Conservation (phyloP, 495 filamentous ascomycete species). For the Bathelium albidoporum region DNA sequence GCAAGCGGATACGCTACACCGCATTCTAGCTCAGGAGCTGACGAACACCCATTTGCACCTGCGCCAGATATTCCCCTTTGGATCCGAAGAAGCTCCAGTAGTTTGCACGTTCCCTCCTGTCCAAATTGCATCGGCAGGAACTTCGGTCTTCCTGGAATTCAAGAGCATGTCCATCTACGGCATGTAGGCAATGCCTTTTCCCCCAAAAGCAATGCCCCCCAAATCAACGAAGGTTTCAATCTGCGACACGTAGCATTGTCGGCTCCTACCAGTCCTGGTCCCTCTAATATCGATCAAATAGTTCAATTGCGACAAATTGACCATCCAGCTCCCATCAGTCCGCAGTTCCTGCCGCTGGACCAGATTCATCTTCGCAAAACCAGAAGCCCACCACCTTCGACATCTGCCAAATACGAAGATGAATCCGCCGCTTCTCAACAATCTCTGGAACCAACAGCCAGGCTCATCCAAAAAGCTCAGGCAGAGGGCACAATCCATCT, state of each 20-base stretch:
- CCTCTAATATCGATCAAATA: background rate
- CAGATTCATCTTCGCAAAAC: background rate
- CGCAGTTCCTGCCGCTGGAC: background rate
- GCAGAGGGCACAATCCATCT: background rate
- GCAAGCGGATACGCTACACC: background rate
- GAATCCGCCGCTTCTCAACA: background rate
- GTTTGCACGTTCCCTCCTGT: background rate
- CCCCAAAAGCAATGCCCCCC: background rate
- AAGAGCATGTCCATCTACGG: background rate
- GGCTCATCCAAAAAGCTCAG: background rate
- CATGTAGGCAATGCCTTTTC: background rate
- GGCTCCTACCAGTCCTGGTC: background rate
- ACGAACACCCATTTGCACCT: background rate
- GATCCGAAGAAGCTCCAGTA: background rate
- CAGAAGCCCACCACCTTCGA: background rate
- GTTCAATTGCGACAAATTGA: background rate
- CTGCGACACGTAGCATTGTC: background rate
- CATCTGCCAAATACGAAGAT: too few species aligned
- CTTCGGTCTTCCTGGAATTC: background rate
- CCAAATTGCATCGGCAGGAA: background rate
- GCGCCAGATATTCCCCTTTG: background rate
- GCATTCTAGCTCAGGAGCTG: background rate
- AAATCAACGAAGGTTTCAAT: background rate
- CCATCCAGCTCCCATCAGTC: background rate
- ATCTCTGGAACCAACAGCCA: background rate